Evolutionary conservation across 441 rosid genomes (phyloP).

Genomic region (Kokia cookei): DNA sequence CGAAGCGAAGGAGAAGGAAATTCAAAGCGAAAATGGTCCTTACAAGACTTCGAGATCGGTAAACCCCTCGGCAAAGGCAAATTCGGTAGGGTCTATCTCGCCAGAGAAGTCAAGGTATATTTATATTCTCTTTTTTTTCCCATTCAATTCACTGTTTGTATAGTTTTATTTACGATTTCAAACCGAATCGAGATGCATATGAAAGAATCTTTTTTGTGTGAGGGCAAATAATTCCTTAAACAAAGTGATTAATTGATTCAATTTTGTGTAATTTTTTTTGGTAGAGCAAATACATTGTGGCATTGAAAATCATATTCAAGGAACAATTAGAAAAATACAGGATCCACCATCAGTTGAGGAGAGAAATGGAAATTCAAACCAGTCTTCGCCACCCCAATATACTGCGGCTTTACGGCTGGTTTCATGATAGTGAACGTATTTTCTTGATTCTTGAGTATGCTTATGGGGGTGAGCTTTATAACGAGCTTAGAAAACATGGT

Average conservation of each 20-base stretch:
- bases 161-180: too few relatives aligned
- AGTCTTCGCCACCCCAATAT: slow-evolving; percentile 67
- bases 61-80: slow-evolving; percentile 66
- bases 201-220: too few relatives aligned
- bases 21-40: slow-evolving; percentile 33
- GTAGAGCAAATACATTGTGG: slow-evolving; percentile 73
- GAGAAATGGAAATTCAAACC: slow-evolving; percentile 91
- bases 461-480: slow-evolving; percentile 82
- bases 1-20: not conserved
- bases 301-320: slow-evolving; percentile 81
- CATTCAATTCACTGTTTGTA: not conserved
- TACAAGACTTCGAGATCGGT: slow-evolving; percentile 61
- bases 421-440: slow-evolving; percentile 64
- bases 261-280: not conserved
- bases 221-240: too few relatives aligned
- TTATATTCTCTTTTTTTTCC: not conserved
- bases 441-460: slow-evolving; percentile 93
- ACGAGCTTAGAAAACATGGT: slow-evolving; percentile 49
- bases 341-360: slow-evolving; percentile 69
- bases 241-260: too few relatives aligned
- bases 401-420: slow-evolving; percentile 80
- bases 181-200: too few relatives aligned
- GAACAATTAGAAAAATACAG: slow-evolving; percentile 79
- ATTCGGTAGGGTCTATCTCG: slow-evolving; percentile 67
- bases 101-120: slow-evolving; percentile 52